Evolutionary conservation across 106 monocot species (phyloP).

Genomic region (Acorus calamus): DNA sequence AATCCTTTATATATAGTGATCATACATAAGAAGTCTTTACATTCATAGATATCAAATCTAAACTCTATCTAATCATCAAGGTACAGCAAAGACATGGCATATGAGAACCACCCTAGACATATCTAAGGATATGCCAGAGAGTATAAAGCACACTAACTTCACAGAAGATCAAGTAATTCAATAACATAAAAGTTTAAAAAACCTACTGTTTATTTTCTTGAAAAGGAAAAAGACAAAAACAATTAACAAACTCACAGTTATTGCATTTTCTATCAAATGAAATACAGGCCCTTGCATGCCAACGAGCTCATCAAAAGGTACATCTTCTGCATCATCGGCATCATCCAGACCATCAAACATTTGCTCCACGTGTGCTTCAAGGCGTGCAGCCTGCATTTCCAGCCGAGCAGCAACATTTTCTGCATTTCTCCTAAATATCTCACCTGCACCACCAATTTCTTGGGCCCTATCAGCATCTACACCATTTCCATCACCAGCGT

Average conservation of each 20-base stretch:
- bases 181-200: neutral
- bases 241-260: slow-evolving; percentile 57
- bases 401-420: slow-evolving; percentile 96
- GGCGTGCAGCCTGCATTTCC: slow-evolving; percentile 88
- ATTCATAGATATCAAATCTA: no score
- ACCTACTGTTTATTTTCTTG: no score
- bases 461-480: slow-evolving; percentile 74
- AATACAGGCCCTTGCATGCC: slow-evolving; percentile 99
- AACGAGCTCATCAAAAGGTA: slow-evolving; percentile 98
- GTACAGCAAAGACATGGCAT: no score
- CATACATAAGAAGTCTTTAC: no score
- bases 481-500: slow-evolving; percentile 52
- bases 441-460: slow-evolving; percentile 74
- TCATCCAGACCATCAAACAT: slow-evolving; percentile 99
- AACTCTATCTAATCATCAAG: no score
- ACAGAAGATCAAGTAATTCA: neutral
- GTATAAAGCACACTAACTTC: neutral
- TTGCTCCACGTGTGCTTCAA: slow-evolving; percentile 98
- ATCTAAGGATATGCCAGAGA: no score
- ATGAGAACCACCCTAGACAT: no score
- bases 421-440: slow-evolving; percentile 90
- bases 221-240: neutral
- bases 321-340: slow-evolving; percentile 98
- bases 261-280: slow-evolving; percentile 98
- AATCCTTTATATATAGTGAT: no score